Conservation (phyloP, 73 alveolate genomes). For the Durusdinium trenchii region DNA sequence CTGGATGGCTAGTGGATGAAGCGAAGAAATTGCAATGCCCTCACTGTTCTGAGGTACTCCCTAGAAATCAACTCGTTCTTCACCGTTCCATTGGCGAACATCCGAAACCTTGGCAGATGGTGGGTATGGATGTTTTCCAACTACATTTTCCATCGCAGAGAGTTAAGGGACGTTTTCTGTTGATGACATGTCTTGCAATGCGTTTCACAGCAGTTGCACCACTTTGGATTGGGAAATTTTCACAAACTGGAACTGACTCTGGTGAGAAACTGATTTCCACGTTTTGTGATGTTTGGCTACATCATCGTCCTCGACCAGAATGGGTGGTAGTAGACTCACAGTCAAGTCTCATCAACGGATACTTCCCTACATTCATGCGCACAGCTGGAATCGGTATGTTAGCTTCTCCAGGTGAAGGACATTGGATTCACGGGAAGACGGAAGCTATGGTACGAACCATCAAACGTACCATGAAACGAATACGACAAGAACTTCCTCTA, state of each 20-base stretch:
- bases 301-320: conserved; percentile 42
- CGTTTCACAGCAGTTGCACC: not conserved
- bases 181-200: conserved; percentile 40
- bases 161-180: not conserved
- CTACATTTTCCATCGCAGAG: conserved; percentile 3
- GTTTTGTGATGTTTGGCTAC: conserved; percentile 15
- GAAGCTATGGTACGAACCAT: not conserved
- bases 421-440: conserved; percentile 42
- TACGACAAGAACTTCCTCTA: not conserved
- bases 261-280: not conserved
- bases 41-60: not conserved
- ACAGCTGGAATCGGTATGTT: conserved; percentile 20
- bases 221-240: not conserved
- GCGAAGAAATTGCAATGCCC: not conserved
- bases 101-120: conserved; percentile 40
- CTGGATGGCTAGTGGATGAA: conserved; percentile 44
- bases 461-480: conserved; percentile 15
- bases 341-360: not conserved
- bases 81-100: conserved; percentile 12
- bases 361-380: not conserved
- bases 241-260: not conserved
- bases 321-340: conserved; percentile 36
- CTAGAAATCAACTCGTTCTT: not conserved
- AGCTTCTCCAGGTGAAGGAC: conserved; percentile 53
- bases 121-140: conserved; percentile 43